Percentiles rank a stretch among this genome's conserved stretches.
phyloP scores from a whole-genome alignment of 2,329 filamentous ascomycete species.

The Exophiala oligosperma region DNA sequence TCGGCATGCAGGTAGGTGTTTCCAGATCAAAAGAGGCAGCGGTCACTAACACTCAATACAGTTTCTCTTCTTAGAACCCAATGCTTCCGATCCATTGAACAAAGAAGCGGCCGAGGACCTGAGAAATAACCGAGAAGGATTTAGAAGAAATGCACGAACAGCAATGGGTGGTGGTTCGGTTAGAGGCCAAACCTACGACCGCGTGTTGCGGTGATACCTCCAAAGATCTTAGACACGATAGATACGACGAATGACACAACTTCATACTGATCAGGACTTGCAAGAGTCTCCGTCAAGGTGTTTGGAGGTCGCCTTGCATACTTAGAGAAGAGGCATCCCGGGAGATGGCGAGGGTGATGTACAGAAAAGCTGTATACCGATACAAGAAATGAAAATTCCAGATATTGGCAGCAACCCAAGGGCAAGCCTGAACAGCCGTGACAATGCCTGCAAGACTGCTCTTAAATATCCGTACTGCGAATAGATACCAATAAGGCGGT shows the following conservation, averaged over 20 bases:
- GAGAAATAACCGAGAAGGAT: constrained; percentile 78
- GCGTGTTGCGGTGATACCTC: constrained; percentile 51
- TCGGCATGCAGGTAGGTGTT: constrained; percentile 73
- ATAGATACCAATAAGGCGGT: neutral
- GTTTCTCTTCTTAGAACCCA: constrained; percentile 97
- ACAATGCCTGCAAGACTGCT: too few species aligned
- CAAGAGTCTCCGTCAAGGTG: constrained; percentile 5
- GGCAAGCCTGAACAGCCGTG: too few species aligned
- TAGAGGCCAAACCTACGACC: constrained; percentile 71
- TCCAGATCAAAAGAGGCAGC: neutral
- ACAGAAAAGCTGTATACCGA: too few species aligned
- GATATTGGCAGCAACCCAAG: too few species aligned
- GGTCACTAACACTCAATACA: constrained; percentile 39
- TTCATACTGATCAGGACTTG: constrained; percentile 2
- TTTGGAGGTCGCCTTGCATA: constrained; percentile 4
- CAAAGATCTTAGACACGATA: constrained; percentile 6
- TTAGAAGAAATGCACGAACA: constrained; percentile 84
- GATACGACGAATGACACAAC: constrained; percentile 8
- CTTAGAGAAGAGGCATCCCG: neutral
- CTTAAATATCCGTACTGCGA: neutral
- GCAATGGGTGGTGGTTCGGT: constrained; percentile 81
- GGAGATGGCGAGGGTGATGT: too few species aligned
- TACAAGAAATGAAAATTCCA: too few species aligned
- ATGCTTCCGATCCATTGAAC: constrained; percentile 95
- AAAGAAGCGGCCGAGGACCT: constrained; percentile 96